phyloP scores from a whole-genome alignment of 768 basidiomycete genomes.

The Naganishia antarctica region DNA sequence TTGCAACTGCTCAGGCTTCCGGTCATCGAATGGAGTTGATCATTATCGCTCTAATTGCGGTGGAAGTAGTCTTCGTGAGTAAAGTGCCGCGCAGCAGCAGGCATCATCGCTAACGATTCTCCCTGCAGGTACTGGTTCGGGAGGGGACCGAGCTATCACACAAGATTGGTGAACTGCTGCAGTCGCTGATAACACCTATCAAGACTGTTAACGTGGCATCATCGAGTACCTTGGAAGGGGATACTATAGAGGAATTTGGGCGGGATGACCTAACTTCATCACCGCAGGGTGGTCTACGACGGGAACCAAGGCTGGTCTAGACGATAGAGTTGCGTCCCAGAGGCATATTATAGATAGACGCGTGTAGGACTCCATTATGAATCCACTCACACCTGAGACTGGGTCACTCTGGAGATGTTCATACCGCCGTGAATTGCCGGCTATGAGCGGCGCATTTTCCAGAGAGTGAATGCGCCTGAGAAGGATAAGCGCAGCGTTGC shows the following conservation, averaged over 20 bases:
- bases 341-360: too few relatives aligned
- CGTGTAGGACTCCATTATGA: background rate
- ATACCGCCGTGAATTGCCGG: background rate
- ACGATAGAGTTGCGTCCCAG: background rate
- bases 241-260: background rate
- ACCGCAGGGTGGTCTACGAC: background rate
- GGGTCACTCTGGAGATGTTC: too few relatives aligned
- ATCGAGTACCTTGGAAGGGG: background rate
- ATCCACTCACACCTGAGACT: background rate
- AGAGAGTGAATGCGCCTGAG: background rate
- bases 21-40: slow-evolving; percentile 90
- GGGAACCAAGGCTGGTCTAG: background rate
- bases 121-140: slow-evolving; percentile 2
- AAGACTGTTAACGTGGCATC: background rate
- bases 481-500: background rate
- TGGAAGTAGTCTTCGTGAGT: slow-evolving; percentile 82
- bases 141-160: slow-evolving; percentile 12
- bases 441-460: background rate
- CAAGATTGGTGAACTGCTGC: slow-evolving; percentile 13
- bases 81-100: background rate
- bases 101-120: background rate
- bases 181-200: slow-evolving; percentile 7
- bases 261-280: background rate
- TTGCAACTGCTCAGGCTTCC: too few relatives aligned
- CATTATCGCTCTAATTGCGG: slow-evolving; percentile 88